Evolutionary conservation across 139 green algal species (phyloP), one percentile per base, ranked within the genome.

Genomic region (Desmodesmus armatus): DNA sequence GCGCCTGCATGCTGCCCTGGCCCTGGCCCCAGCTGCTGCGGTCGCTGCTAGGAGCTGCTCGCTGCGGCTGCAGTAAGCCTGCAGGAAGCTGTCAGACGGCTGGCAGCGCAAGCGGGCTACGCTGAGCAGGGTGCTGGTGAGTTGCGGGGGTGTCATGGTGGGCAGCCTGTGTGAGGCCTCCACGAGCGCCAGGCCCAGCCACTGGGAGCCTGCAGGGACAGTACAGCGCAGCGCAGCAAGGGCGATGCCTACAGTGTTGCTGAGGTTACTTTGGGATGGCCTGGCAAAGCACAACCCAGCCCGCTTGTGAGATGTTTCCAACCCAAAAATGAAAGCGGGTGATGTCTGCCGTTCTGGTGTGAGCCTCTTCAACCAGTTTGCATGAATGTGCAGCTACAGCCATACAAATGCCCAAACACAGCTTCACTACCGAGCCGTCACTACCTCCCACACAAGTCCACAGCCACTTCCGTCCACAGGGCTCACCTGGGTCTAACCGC

Each of bases 81-180:
- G 35, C 49, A 69, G 53, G 1, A 67, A 66, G 19, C 67, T 27
- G 9, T n/a, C 19, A 21, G 33, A 4, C 2, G 44, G 67, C 23
- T 33, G 29, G 37, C 51, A 27, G 3, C 23, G n/a, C 27, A 80
- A 27, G 29, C 67, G 67, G 13, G 80, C 49, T 9, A 86, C 29
- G 49, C 62, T 53, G 11, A 80, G 67, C 21, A 86, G 37, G 27
- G 19, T 47, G 51, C 3, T 72, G 35, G 66, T 71, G 11, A 86
- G 80, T 49, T 80, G 49, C 5, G 15, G 19, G 13, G 66, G 37
- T 1, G 15, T 51, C 67, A 86, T 80, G 66, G 23, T 27, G 3
- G 31, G 47, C 35, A 86, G 49, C n/a, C n/a, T 43, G 71, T 86
- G 67, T 13, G 80, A 69, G 3, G 62, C 39, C 71, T 80, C 49